Evolutionary conservation across 208 protist species (phyloP), one percentile per base, ranked within the genome.

Genomic region (Acanthamoeba triangularis): DNA sequence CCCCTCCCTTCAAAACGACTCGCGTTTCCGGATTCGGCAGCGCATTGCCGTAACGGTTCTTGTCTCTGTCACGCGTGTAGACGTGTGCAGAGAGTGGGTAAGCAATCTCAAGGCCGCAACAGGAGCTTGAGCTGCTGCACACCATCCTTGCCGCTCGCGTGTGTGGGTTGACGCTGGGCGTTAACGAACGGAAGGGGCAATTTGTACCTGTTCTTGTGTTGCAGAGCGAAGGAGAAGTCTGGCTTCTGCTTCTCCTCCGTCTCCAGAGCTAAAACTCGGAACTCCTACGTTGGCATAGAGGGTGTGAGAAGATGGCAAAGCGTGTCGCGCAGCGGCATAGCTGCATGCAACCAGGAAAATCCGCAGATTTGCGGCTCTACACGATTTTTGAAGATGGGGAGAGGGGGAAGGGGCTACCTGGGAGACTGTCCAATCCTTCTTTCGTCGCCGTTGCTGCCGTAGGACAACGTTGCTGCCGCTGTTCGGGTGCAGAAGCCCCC

Each of bases 31-130:
- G 87, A 35, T 93, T 93, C 6, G 87, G 87, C 35, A 93, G 47
- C 47, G 61, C 87, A 33, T 93, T 93, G 87, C 87, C 87, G 41
- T 93, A 93, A 35, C 87, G 54, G 56, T 93, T 93, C 37, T 93
- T 93, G 63, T 93, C 59, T n/a, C 52, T 93, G 61, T 90, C 8
- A 41, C 10, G 11, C n/a, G 69, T 44, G 69, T 44, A 18, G 18
- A 18, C 6, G 14, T 18, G 49, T 54, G 49, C 13, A 8, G 7
- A 54, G 49, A 61, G 11, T 6, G 1, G 16, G 20, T 61, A 3
- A 65, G 16, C 59, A 65, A 65, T 65, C 59, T 1, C 11, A 72
- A 2, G 20, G n/a, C 11, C n/a, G 2, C 14, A 65, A 65, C 59
- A 20, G 25, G 5, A 23, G 23, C 11, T 5, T 25, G 18, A 63